Evolutionary conservation across 306 rosid genomes (phyloP), one percentile per base, ranked within the genome.

Genomic region (Elaeagnus macrophylla): DNA sequence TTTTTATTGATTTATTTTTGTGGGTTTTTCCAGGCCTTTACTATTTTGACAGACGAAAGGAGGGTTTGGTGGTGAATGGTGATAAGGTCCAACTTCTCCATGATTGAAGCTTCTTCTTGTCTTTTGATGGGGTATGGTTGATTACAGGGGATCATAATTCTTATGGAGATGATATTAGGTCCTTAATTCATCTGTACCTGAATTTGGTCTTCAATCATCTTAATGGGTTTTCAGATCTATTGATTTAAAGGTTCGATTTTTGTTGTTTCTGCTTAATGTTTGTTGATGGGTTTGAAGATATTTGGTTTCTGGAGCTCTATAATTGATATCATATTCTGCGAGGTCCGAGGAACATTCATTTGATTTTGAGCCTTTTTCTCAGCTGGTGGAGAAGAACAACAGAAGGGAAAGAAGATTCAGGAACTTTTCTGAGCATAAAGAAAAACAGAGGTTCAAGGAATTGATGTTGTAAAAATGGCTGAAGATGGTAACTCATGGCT

Each of bases 401-500:
- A 25, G 32, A 25, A 25, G 32, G 32, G 4, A 25, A 25, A 25
- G 4, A 2, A 25, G 2, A 25, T 25, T 25, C 32, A 25, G 32
- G 32, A 25, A 5, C 32, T 25, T 25, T 25, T 25, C 4, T 25
- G 32, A 5, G 32, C 4, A 25, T 25, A 25, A 25, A 25, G 32
- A 25, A 25, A 25, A 25, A 25, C 4, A 25, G 32, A 25, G 37
- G 51, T 64, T 74, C 51, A 56, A 18, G 65, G 55, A 57, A 37
- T 56, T 67, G 12, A 19, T 61, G 60, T 49, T 50, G 59, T 42
- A 61, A 51, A 16, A 9, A 93, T 93, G 96, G 94, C 56, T 11
- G 85, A 84, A 55, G 76, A 82, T 51, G 64, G 66, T 32, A 69
- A 32, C 80, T 93, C 99, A 6, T 93, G 99, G 99, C 56, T 93